phyloP scores from a whole-genome alignment of 306 rosid genomes.

The Quercus bicolor region DNA sequence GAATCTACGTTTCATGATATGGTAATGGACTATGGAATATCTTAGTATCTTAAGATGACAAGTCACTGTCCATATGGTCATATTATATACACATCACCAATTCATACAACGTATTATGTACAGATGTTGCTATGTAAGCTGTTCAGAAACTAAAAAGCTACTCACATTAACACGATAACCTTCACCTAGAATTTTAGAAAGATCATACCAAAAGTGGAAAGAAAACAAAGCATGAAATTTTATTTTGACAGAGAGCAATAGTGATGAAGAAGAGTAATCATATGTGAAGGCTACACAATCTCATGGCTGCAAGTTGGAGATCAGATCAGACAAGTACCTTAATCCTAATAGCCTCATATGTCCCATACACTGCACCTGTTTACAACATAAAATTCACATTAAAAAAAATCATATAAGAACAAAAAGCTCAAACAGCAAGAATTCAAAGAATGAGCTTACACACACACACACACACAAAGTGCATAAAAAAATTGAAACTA shows the following conservation, averaged over 20 bases:
- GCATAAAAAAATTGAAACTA: background rate
- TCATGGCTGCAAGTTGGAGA: constrained; percentile 6
- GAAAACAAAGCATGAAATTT: background rate
- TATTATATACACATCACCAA: background rate
- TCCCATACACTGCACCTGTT: constrained; percentile 85
- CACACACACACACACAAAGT: background rate
- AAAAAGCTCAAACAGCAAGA: background rate
- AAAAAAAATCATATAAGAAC: background rate
- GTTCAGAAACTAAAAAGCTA: background rate
- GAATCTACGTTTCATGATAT: background rate
- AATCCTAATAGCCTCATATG: constrained; percentile 73
- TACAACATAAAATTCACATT: constrained; percentile 1
- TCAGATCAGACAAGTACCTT: constrained; percentile 49
- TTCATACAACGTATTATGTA: background rate
- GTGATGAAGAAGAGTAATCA: constrained; percentile 2
- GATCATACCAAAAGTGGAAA: background rate
- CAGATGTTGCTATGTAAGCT: background rate
- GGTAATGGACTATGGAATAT: background rate
- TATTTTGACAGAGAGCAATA: background rate
- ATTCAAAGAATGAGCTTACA: background rate
- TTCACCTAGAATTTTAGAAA: background rate
- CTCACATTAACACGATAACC: background rate
- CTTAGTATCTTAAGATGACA: background rate
- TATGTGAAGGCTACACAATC: constrained; percentile 1
- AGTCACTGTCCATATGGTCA: background rate